These are phyloP conservation scores for Diaporthe batatas DNA, from an alignment of 2,329 filamentous ascomycete genomes.

Conservation along the genomic window DNA sequence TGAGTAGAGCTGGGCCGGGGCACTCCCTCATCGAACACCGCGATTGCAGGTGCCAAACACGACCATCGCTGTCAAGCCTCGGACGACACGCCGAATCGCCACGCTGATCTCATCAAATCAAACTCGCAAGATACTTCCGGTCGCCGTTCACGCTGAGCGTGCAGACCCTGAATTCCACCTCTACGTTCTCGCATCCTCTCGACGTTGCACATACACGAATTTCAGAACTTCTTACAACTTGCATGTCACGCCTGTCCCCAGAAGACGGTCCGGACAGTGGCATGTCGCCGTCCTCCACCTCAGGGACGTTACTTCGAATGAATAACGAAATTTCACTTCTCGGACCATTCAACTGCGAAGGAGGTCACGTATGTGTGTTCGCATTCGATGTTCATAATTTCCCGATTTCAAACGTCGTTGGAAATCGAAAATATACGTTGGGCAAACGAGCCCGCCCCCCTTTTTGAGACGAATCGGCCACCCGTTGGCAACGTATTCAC, in stretches of 20 bases:
- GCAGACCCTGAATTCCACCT: not conserved
- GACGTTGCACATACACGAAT: too few species aligned
- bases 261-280: not conserved
- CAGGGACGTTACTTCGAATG: not conserved
- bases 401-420: not conserved
- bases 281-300: too few species aligned
- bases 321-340: not conserved
- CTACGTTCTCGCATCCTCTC: not conserved
- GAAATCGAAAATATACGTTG: slow-evolving; percentile 22
- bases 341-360: not conserved
- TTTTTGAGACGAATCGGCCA: not conserved
- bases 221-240: not conserved
- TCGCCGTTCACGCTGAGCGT: not conserved
- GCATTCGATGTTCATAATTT: slow-evolving; percentile 24
- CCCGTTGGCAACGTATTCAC: not conserved
- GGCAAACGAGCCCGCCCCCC: not conserved
- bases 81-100: not conserved
- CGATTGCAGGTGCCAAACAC: not conserved
- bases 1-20: slow-evolving; percentile 49
- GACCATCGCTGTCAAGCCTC: not conserved
- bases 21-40: not conserved
- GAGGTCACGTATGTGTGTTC: not conserved
- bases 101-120: not conserved
- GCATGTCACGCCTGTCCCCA: not conserved
- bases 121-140: not conserved